Evolutionary conservation across 2,329 filamentous ascomycete species (phyloP).

Genomic region (Colletotrichum musae): DNA sequence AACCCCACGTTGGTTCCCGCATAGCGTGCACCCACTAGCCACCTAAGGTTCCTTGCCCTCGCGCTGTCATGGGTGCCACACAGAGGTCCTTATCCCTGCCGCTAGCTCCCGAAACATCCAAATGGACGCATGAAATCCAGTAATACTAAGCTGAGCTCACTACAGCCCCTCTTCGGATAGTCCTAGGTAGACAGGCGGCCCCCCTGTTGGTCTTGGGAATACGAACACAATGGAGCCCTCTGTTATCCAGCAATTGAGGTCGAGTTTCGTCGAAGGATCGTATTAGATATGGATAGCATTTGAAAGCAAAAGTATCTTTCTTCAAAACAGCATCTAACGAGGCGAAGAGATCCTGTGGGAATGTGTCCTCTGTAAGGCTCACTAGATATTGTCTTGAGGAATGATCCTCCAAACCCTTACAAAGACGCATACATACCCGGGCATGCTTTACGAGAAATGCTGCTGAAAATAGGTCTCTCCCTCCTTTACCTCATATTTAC

Average conservation of each 20-base stretch:
- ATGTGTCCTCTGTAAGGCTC: too few relatives aligned
- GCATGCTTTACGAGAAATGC: conserved; percentile 14
- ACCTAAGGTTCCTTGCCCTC: too few relatives aligned
- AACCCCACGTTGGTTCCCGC: conserved; percentile 34
- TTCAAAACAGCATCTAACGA: too few relatives aligned
- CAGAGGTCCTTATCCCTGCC: conserved; percentile 25
- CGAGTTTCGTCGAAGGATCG: too few relatives aligned
- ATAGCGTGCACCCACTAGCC: too few relatives aligned
- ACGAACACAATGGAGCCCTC: conserved; percentile 15
- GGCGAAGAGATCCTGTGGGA: too few relatives aligned
- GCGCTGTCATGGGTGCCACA: background rate
- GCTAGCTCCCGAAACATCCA: conserved; percentile 15
- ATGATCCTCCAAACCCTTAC: too few relatives aligned
- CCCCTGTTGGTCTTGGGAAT: conserved; percentile 28
- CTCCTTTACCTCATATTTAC: background rate
- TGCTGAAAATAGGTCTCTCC: conserved; percentile 17
- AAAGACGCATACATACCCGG: background rate
- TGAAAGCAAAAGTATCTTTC: too few relatives aligned
- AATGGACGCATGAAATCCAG: conserved; percentile 9
- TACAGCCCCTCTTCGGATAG: conserved; percentile 15
- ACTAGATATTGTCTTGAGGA: too few relatives aligned
- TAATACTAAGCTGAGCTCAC: conserved; percentile 27
- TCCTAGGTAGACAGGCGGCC: conserved; percentile 16
- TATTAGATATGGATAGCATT: too few relatives aligned
- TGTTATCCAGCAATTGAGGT: too few relatives aligned